phyloP scores from a whole-genome alignment of 352 stramenopile species.

The Pythium vanterpoolii region DNA sequence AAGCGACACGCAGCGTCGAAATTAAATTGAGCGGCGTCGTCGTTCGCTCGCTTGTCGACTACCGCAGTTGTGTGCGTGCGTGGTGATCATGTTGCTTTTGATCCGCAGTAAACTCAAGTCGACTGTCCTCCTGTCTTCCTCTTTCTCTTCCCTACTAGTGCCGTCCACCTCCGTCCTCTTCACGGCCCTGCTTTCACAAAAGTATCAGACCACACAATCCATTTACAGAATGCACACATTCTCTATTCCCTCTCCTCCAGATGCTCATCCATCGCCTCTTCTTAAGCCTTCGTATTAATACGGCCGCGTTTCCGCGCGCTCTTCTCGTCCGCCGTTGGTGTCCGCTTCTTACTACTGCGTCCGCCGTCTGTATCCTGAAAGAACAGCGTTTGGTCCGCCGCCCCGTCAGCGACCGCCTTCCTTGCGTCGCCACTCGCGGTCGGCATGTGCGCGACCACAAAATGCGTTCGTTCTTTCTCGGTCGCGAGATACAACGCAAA shows the following conservation, averaged over 20 bases:
- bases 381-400: slow-evolving; percentile 34
- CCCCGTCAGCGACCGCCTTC: neutral
- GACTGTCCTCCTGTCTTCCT: no score
- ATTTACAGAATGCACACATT: neutral
- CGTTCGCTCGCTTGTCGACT: no score
- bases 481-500: slow-evolving; percentile 38
- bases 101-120: no score
- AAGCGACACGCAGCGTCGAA: neutral
- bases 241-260: neutral
- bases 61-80: no score
- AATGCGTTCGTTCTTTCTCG: slow-evolving; percentile 25
- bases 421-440: neutral
- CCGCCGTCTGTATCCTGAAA: slow-evolving; percentile 58
- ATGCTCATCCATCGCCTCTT: neutral
- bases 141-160: no score
- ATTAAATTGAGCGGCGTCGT: no score
- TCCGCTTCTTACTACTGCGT: neutral
- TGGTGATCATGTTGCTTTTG: no score
- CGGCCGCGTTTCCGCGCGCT: neutral
- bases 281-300: neutral
- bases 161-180: no score
- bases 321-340: neutral
- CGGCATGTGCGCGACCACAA: slow-evolving; percentile 21
- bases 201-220: neutral
- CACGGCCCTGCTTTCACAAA: no score